Evolutionary conservation across 495 filamentous ascomycete genomes (phyloP), one percentile per base, ranked within the genome.

Genomic region (Penicillium roqueforti): DNA sequence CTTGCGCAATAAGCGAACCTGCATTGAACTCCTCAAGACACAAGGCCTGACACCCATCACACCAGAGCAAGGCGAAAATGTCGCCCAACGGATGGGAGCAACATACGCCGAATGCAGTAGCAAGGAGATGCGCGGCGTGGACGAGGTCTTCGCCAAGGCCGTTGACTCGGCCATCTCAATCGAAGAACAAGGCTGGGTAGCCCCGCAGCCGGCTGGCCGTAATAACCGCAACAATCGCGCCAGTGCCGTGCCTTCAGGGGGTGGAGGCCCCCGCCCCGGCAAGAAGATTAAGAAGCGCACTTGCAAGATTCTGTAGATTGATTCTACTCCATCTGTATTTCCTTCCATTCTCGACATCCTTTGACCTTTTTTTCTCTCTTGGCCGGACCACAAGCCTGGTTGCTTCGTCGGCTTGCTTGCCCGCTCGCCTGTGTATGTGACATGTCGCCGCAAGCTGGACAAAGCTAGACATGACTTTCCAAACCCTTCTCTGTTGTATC

Each of bases 21-120:
- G 92, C 75, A 95, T 97, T 72, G 93, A 98, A 62, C 89, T 98
- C 56, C 89, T 98, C 70, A 95, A 93, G 72, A 96, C 92, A 19
- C 93, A 98, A 73, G 93, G 93, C 19, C 81, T 98, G 40, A 97
- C 92, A 1, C 93, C 93, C 9, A 91, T 98, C 18, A 96, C 89
- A 0, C 84, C 83, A 53, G 84, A 96, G 61, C 93, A 98, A 76
- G 93, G 95, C 34, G 76, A 83, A 46, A 83, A 82, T 8, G 92
- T 98, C 32, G 92, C 93, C 32, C 77, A 82, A 58, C 88, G 89
- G 68, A 98, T 98, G 93, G 86, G 87, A 45, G 93, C 93, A 25
- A 80, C 83, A 46, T 98, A 98, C 73, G 89, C 95, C 76, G 93
- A 98, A 75, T 98, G 93, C 81, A 95, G 90, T 62, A 92, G 87